Conservation (phyloP, 345 rosid species). For the Schrenkiella parvula region DNA sequence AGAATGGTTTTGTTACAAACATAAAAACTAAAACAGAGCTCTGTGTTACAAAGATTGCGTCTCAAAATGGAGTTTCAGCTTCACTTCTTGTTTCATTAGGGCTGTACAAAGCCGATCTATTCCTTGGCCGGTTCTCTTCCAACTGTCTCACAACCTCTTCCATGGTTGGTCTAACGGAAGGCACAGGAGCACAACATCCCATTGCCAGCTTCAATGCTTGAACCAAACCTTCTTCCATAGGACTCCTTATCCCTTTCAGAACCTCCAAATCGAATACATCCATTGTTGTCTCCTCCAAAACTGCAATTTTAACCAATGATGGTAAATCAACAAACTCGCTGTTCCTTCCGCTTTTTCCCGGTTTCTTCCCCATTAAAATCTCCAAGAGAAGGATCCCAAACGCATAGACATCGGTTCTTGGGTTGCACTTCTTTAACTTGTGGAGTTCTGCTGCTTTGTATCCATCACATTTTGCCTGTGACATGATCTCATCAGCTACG, state of each 20-base stretch:
- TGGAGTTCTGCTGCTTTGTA: slow-evolving; percentile 84
- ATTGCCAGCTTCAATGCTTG: slow-evolving; percentile 82
- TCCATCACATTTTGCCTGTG: slow-evolving; percentile 65
- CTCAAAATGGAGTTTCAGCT: slow-evolving; percentile 66
- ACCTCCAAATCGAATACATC: slow-evolving; percentile 72
- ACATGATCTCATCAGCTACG: slow-evolving; percentile 73
- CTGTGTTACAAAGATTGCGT: not conserved
- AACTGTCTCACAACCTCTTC: slow-evolving; percentile 83
- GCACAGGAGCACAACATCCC: slow-evolving; percentile 82
- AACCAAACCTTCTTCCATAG: slow-evolving; percentile 80
- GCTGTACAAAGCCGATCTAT: slow-evolving; percentile 74
- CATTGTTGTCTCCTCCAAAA: slow-evolving; percentile 75
- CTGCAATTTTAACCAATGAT: slow-evolving; percentile 71
- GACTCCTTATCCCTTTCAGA: slow-evolving; percentile 66
- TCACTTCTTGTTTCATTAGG: slow-evolving; percentile 73
- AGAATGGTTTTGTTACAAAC: not conserved
- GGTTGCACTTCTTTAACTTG: slow-evolving; percentile 71
- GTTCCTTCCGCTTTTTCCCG: slow-evolving; percentile 56
- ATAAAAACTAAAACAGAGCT: not conserved
- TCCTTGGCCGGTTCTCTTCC: slow-evolving; percentile 76
- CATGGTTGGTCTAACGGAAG: slow-evolving; percentile 69
- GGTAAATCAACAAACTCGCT: slow-evolving; percentile 59
- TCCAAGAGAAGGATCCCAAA: slow-evolving; percentile 72
- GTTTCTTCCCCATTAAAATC: slow-evolving; percentile 73
- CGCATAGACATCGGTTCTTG: slow-evolving; percentile 81